Conservation (phyloP, 805 yeast species). For the Crinitomyces ghanaensis region DNA sequence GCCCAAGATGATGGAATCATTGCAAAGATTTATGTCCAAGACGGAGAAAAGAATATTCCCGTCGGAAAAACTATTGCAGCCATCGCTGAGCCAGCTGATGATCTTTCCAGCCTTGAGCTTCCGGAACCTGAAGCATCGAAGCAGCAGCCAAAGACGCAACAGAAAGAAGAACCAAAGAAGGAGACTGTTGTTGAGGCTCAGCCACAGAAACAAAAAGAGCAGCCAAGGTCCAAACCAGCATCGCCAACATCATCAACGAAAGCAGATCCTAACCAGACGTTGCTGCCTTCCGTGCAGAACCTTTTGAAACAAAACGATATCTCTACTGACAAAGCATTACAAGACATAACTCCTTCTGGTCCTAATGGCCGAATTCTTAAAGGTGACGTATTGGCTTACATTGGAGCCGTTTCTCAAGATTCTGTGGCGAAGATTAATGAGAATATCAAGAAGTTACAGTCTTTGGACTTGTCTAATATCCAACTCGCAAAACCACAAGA, state of each 20-base stretch:
- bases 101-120: conserved; percentile 47
- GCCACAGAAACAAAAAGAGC: background rate
- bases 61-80: conserved; percentile 90
- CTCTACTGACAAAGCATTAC: conserved; percentile 56
- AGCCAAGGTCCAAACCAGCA: conserved; percentile 9
- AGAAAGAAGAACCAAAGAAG: conserved; percentile 9
- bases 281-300: conserved; percentile 69
- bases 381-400: conserved; percentile 81
- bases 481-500: conserved; percentile 16
- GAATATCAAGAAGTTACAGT: conserved; percentile 41
- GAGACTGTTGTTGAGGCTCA: conserved; percentile 5
- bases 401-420: conserved; percentile 58
- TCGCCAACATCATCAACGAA: conserved; percentile 18
- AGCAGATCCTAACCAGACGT: conserved; percentile 56
- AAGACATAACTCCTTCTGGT: conserved; percentile 72
- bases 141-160: conserved; percentile 14
- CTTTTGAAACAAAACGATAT: conserved; percentile 53
- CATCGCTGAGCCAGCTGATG: conserved; percentile 82
- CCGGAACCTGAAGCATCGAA: conserved; percentile 32
- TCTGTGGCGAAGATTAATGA: conserved; percentile 43
- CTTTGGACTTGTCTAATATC: conserved; percentile 65
- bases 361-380: conserved; percentile 78
- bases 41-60: conserved; percentile 69
- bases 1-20: conserved; percentile 87
- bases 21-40: conserved; percentile 55